Percentiles rank a stretch among this genome's conserved stretches.
Conservation (phyloP, 495 filamentous ascomycete genomes). For the Bathelium albidoporum region DNA sequence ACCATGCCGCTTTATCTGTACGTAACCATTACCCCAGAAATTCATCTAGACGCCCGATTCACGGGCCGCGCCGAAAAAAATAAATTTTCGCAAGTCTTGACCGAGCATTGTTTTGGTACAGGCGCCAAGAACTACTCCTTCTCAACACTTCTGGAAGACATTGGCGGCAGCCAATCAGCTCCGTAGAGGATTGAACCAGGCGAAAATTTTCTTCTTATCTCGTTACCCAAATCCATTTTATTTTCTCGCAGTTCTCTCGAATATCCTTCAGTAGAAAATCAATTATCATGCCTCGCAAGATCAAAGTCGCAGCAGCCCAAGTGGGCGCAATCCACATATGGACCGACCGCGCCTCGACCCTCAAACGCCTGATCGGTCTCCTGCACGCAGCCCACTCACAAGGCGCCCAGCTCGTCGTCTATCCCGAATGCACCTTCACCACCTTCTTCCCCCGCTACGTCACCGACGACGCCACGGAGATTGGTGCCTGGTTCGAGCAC, state of each 20-base stretch:
- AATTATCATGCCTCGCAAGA: slow-evolving; percentile 12
- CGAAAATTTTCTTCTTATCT: not conserved
- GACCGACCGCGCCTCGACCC: slow-evolving; percentile 24
- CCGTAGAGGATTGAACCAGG: not conserved
- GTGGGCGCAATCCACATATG: slow-evolving; percentile 12
- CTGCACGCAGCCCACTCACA: slow-evolving; percentile 29
- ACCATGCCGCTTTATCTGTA: not conserved
- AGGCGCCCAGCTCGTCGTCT: slow-evolving; percentile 37
- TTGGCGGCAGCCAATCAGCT: not conserved
- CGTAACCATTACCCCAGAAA: not conserved
- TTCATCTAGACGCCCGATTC: not conserved
- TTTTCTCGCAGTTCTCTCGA: not conserved
- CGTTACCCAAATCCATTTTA: not conserved
- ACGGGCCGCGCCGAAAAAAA: not conserved
- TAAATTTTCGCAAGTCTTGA: not conserved
- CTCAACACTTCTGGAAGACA: not conserved
- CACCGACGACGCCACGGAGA: slow-evolving; percentile 28
- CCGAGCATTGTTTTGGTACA: not conserved
- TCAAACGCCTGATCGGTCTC: slow-evolving; percentile 35
- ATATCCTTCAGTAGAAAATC: not conserved
- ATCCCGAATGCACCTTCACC: slow-evolving; percentile 39
- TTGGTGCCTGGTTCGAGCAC: slow-evolving; percentile 39
- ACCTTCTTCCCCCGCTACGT: slow-evolving; percentile 43
- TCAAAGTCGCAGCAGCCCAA: slow-evolving; percentile 17
- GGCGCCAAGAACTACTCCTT: not conserved